Percentiles rank a stretch among this genome's conserved stretches.
Conservation (phyloP, 495 filamentous ascomycete genomes). For the Chaetomidium leptoderma region DNA sequence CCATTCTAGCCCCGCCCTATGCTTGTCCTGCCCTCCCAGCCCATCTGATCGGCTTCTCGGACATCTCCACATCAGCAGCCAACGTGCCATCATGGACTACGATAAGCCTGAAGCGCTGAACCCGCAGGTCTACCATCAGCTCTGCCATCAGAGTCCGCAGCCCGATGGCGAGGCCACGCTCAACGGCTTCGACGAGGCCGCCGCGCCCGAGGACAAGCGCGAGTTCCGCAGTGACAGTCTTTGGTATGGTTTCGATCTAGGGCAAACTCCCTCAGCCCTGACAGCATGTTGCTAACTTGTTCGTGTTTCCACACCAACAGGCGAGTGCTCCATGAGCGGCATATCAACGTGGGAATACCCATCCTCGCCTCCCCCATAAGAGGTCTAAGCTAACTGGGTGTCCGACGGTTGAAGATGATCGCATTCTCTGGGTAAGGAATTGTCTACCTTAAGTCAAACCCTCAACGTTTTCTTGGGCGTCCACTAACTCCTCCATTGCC, state of each 20-base stretch:
- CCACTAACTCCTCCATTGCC: neutral
- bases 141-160: slow-evolving; percentile 17
- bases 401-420: slow-evolving; percentile 28
- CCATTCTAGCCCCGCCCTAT: too few species aligned
- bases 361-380: neutral
- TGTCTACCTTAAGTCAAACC: neutral
- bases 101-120: slow-evolving; percentile 30
- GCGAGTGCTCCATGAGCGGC: slow-evolving; percentile 37
- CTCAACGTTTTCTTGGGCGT: neutral
- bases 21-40: neutral
- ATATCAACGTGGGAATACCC: slow-evolving; percentile 35
- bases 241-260: slow-evolving; percentile 23
- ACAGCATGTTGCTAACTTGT: neutral
- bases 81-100: slow-evolving; percentile 28
- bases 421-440: slow-evolving; percentile 37
- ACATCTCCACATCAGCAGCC: neutral
- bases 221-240: slow-evolving; percentile 33
- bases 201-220: slow-evolving; percentile 22
- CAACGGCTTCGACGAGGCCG: slow-evolving; percentile 29
- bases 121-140: slow-evolving; percentile 13
- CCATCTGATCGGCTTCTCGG: neutral
- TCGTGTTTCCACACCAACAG: slow-evolving; percentile 9
- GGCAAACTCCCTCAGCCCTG: neutral
- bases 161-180: slow-evolving; percentile 30
- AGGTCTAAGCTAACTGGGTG: neutral